Conservation (phyloP, 2,329 filamentous ascomycete genomes). For the Aspergillus oerlinghausenensis region DNA sequence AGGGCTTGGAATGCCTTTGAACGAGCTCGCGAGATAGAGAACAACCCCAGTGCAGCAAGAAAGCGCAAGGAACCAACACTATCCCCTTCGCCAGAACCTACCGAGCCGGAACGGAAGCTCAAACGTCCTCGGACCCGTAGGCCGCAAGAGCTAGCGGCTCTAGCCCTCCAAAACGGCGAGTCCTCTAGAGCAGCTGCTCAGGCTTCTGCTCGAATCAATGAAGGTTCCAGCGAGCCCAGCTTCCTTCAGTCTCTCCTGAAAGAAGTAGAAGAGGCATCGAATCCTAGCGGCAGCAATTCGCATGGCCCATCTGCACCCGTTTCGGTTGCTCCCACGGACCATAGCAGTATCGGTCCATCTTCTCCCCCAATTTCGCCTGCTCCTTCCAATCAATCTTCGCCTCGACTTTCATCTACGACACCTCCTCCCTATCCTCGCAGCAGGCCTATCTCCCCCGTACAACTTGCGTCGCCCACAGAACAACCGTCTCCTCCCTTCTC, state of each 20-base stretch:
- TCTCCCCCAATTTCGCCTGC: constrained; percentile 40
- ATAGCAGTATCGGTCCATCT: constrained; percentile 35
- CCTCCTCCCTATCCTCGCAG: constrained; percentile 33
- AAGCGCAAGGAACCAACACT: constrained; percentile 59
- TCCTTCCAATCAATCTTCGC: constrained; percentile 39
- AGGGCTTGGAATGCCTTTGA: constrained; percentile 89
- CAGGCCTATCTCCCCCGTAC: constrained; percentile 33
- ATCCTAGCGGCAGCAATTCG: constrained; percentile 24
- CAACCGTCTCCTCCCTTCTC: constrained; percentile 49
- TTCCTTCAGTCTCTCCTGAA: constrained; percentile 83
- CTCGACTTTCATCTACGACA: constrained; percentile 34
- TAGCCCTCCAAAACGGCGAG: constrained; percentile 40
- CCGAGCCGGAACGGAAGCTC: constrained; percentile 72
- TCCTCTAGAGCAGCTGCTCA: constrained; percentile 33
- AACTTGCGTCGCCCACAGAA: constrained; percentile 28
- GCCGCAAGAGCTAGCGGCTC: constrained; percentile 50
- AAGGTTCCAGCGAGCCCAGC: constrained; percentile 57
- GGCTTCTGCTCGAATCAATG: constrained; percentile 30
- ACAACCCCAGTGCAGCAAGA: constrained; percentile 43
- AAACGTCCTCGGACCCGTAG: constrained; percentile 82
- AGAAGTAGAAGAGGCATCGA: constrained; percentile 66
- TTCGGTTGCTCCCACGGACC: constrained; percentile 36
- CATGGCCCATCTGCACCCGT: constrained; percentile 28
- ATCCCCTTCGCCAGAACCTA: constrained; percentile 66
- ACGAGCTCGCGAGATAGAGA: constrained; percentile 68